Evolutionary conservation across 2,329 filamentous ascomycete genomes (phyloP).

Genomic region (Fusarium multiceps): DNA sequence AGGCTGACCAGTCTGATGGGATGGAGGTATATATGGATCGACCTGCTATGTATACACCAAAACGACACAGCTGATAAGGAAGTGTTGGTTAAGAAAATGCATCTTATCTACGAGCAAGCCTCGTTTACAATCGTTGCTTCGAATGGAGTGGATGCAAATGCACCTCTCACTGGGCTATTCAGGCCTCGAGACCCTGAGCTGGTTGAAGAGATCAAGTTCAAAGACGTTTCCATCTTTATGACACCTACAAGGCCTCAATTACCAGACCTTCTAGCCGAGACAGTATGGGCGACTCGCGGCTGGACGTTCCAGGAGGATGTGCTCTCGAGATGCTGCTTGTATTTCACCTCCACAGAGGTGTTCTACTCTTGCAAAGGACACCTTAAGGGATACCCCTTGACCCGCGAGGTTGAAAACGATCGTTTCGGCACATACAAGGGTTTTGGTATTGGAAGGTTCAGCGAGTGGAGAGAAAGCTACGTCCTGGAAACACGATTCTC

Average conservation of each 20-base stretch:
- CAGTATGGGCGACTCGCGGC: background rate
- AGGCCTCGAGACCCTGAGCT: background rate
- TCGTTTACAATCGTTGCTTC: background rate
- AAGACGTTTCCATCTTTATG: background rate
- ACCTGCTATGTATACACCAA: background rate
- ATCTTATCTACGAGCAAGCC: background rate
- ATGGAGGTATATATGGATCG: background rate
- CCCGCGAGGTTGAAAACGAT: background rate
- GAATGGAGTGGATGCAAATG: background rate
- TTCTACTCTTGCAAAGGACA: background rate
- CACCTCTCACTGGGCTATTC: background rate
- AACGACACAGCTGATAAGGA: background rate
- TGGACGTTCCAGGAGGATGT: background rate
- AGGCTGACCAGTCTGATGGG: fast-evolving
- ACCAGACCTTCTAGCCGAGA: background rate
- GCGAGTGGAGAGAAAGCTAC: background rate
- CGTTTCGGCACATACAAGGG: too few relatives aligned
- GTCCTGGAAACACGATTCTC: background rate
- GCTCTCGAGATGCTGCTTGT: background rate
- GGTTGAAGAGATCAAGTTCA: background rate
- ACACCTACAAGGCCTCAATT: background rate
- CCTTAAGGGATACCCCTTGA: background rate
- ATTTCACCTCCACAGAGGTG: background rate
- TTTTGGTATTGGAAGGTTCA: background rate
- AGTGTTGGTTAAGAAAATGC: background rate